A percentile compares a stretch with the other conserved stretches of the same genome.
These are phyloP conservation scores for Ustilago xerochloae DNA, from an alignment of 1,284 basidiomycete species.

Conservation along the genomic window DNA sequence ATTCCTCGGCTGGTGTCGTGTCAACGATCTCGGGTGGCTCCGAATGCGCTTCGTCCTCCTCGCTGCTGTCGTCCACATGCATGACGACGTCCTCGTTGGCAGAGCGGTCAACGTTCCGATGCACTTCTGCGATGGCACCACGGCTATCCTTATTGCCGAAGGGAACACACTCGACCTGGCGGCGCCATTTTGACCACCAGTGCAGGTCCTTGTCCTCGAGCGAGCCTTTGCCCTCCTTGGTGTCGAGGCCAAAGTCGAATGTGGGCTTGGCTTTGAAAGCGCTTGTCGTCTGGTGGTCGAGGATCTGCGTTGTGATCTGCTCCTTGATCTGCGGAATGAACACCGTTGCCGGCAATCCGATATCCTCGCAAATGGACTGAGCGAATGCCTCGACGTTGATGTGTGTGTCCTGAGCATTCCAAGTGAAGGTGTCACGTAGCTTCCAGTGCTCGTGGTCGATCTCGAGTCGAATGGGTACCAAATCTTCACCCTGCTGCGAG, in stretches of 20 bases:
- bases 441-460: slow-evolving; percentile 89
- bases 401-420: slow-evolving; percentile 89
- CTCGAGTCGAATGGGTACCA: slow-evolving; percentile 93
- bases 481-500: slow-evolving; percentile 77
- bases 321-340: slow-evolving; percentile 83
- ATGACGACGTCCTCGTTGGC: slow-evolving; percentile 69
- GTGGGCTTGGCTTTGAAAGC: slow-evolving; percentile 55
- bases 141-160: slow-evolving; percentile 44
- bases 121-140: slow-evolving; percentile 65
- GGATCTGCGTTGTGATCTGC: slow-evolving; percentile 86
- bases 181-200: slow-evolving; percentile 52
- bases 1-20: slow-evolving; percentile 72
- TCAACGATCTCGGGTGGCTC: slow-evolving; percentile 41
- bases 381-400: slow-evolving; percentile 91
- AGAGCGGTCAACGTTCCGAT: slow-evolving; percentile 72
- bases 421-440: slow-evolving; percentile 95
- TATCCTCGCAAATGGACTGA: slow-evolving; percentile 89
- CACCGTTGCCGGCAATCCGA: slow-evolving; percentile 76
- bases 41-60: slow-evolving; percentile 69
- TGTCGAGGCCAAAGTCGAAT: slow-evolving; percentile 24
- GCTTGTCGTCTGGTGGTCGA: slow-evolving; percentile 73
- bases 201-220: slow-evolving; percentile 41
- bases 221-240: slow-evolving; percentile 38
- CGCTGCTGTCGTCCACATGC: slow-evolving; percentile 59
- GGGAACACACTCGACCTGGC: slow-evolving; percentile 22